A percentile compares a stretch with the other conserved stretches of the same genome.
Conservation (phyloP, 495 filamentous ascomycete genomes). For the Penicillium coprophilum region DNA sequence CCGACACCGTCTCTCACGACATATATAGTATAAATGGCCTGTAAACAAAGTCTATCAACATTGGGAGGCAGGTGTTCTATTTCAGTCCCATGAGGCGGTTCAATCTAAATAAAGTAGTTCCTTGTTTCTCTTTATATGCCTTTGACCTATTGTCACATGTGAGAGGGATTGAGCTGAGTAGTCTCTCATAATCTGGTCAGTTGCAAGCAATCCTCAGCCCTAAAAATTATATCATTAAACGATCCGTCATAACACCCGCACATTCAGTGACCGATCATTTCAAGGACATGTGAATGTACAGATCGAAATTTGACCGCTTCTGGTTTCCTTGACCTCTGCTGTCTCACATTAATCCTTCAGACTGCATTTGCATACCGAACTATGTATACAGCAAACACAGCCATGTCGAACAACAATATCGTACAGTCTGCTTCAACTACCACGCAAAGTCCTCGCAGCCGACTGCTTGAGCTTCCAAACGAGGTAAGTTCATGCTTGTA, state of each 20-base stretch:
- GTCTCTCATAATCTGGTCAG: neutral
- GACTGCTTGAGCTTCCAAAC: slow-evolving; percentile 25
- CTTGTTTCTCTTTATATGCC: neutral
- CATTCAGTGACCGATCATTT: neutral
- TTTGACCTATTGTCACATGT: neutral
- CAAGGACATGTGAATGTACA: neutral
- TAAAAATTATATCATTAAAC: neutral
- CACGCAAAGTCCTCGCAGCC: neutral
- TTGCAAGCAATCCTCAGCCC: neutral
- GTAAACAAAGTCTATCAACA: neutral
- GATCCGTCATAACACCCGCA: neutral
- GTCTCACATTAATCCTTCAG: neutral
- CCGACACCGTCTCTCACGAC: neutral
- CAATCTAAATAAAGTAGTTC: neutral
- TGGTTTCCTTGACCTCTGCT: neutral
- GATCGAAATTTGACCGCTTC: neutral
- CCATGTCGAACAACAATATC: neutral
- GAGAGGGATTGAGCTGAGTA: neutral
- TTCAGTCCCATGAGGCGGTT: neutral
- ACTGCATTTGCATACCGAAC: neutral
- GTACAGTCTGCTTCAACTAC: neutral
- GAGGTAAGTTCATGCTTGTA: slow-evolving; percentile 21
- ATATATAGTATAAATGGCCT: slow-evolving; percentile 8
- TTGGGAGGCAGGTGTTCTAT: neutral
- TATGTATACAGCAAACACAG: neutral